Evolutionary conservation across 164 flowering plant genomes (phyloP).

Genomic region (Vitis rotundifolia): DNA sequence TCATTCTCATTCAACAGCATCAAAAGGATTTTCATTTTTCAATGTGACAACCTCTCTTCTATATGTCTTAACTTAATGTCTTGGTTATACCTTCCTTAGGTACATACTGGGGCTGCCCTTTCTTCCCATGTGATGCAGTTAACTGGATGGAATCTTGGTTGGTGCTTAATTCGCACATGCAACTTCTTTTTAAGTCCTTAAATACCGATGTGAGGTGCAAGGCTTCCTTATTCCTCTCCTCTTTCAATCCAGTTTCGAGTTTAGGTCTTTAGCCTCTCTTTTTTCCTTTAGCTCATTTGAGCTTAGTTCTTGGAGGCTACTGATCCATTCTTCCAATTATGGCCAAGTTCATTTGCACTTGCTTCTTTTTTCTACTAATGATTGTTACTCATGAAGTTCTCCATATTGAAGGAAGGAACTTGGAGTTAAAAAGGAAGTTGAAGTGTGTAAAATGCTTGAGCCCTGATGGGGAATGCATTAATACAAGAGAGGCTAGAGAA

Average conservation of each 20-base stretch:
- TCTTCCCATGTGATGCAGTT: too few species aligned
- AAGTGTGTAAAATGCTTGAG: slow-evolving; percentile 6
- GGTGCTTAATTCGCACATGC: background rate
- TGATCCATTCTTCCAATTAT: background rate
- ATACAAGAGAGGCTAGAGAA: background rate
- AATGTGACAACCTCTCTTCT: too few species aligned
- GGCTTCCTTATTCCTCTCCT: background rate
- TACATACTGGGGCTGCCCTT: too few species aligned
- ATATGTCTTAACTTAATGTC: too few species aligned
- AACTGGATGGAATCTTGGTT: background rate
- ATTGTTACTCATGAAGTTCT: slow-evolving; percentile 20
- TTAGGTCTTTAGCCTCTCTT: background rate
- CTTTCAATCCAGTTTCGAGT: background rate
- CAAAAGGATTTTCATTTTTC: too few species aligned
- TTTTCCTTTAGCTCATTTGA: background rate
- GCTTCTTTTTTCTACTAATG: slow-evolving; percentile 12
- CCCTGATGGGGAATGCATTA: slow-evolving; percentile 5
- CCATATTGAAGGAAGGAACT: slow-evolving; percentile 18
- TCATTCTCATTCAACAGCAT: too few species aligned
- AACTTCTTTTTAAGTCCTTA: background rate
- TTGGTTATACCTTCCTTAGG: too few species aligned
- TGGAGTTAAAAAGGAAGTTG: slow-evolving; percentile 6
- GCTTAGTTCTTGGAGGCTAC: too few species aligned
- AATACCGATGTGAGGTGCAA: background rate
- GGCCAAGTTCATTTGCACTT: slow-evolving; percentile 13